Evolutionary conservation across 163 green algal species (phyloP), one percentile per base, ranked within the genome.

Genomic region (Chloromonas sp.): DNA sequence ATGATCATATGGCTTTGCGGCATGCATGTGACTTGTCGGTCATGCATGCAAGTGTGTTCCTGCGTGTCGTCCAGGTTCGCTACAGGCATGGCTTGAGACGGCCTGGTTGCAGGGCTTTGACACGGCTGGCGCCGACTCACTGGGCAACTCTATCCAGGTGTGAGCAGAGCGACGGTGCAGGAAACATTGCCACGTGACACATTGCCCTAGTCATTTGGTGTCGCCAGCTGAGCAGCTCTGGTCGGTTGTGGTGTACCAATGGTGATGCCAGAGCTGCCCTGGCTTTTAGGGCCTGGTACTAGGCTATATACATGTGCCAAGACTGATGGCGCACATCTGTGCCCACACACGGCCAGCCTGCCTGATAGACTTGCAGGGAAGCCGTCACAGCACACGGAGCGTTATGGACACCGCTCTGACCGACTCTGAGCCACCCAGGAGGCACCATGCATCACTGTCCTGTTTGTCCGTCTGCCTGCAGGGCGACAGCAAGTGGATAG

Each of bases 71-170:
- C 8, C 84, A 90, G 71, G 84, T 0, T 87, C 87, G 0, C 87
- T 97, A 66, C 94, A 97, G 86, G 91, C 92, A 0, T 97, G 94
- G 92, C 87, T 98, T 62, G 95, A 98, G 82, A 79, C 81, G 2
- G 93, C 95, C 0, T 98, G 95, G 95, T 74, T 70, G 1, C 79
- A 81, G 0, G 95, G 95, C 3, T 98, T 91, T 83, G 95, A 98
- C 83, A 70, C 60, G 0, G 74, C 85, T 59, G 95, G 94, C 14
- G 81, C 76, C 0, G 84, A 87, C 14, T 89, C 90, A 83, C 88
- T 95, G 71, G 89, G 86, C 0, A 79, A 89, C 11, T 2, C 15
- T 0, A 89, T 94, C 0, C 85, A 88, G 85, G 82, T 82, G 60
- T 11, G 82, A 0, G 60, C 85, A 87, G 74, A 81, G 60, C 11